A percentile compares a stretch with the other conserved stretches of the same genome.
Conservation (phyloP, 768 basidiomycete species). For the Lactifluus subvellereus region DNA sequence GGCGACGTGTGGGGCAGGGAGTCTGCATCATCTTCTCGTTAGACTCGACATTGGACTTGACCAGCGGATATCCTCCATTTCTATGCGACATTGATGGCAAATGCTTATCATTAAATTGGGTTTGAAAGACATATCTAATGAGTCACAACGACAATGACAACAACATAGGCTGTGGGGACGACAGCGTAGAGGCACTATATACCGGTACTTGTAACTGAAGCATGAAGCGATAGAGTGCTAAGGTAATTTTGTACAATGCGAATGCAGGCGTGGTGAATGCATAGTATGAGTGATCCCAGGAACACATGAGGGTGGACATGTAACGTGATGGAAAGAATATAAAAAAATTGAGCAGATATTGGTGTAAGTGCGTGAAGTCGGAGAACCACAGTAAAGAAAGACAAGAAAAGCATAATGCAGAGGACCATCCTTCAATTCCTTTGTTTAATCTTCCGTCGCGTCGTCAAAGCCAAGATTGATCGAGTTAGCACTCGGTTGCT, state of each 20-base stretch:
- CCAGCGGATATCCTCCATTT: background rate
- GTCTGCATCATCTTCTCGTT: constrained; percentile 24
- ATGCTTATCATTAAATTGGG: background rate
- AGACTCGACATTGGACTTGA: constrained; percentile 20
- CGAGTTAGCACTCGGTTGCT: constrained; percentile 20
- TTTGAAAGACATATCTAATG: constrained; percentile 17
- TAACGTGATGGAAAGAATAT: constrained; percentile 11
- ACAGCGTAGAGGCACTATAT: background rate
- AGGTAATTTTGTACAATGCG: constrained; percentile 24
- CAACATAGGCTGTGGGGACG: constrained; percentile 4
- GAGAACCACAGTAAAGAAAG: background rate
- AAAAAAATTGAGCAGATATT: constrained; percentile 21
- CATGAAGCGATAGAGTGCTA: constrained; percentile 15
- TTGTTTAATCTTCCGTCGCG: constrained; percentile 40
- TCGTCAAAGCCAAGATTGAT: constrained; percentile 34
- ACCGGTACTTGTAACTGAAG: constrained; percentile 21
- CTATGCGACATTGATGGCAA: background rate
- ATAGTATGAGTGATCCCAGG: constrained; percentile 19
- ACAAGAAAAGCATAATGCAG: constrained; percentile 1
- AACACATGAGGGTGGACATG: constrained; percentile 13
- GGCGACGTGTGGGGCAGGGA: constrained; percentile 18
- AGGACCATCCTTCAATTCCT: background rate
- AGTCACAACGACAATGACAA: constrained; percentile 6
- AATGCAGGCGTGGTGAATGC: constrained; percentile 14
- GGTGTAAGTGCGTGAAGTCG: constrained; percentile 14